phyloP scores from a whole-genome alignment of 2,329 filamentous ascomycete genomes.

The Colletotrichum zoysiae region DNA sequence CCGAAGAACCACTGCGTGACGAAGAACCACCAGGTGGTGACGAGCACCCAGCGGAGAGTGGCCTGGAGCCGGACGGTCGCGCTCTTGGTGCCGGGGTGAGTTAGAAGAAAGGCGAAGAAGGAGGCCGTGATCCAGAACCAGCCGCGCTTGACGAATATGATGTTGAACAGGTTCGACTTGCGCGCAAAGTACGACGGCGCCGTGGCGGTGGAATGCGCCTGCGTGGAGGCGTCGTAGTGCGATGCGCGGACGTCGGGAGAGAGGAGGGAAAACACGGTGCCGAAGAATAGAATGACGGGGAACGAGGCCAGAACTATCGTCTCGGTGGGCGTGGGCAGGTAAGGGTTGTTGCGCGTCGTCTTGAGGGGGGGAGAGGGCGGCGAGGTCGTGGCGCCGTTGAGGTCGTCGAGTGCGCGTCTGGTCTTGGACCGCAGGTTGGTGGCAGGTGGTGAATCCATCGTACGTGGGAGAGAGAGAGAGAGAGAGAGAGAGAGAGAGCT shows the following conservation, averaged over 20 bases:
- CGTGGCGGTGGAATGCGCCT: constrained; percentile 71
- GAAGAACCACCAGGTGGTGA: constrained; percentile 84
- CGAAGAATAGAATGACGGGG: constrained; percentile 82
- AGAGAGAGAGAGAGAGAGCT: not conserved
- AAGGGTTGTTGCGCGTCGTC: constrained; percentile 63
- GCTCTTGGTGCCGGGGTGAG: constrained; percentile 70
- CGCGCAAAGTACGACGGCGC: constrained; percentile 91
- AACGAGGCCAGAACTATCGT: constrained; percentile 75
- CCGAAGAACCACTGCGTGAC: constrained; percentile 99
- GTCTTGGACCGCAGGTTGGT: constrained; percentile 41
- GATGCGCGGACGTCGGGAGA: constrained; percentile 77
- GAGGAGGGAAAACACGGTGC: constrained; percentile 82
- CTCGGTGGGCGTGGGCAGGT: constrained; percentile 79
- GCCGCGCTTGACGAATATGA: constrained; percentile 93
- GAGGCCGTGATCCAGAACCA: constrained; percentile 91
- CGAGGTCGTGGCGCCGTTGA: constrained; percentile 32
- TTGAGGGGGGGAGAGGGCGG: constrained; percentile 28
- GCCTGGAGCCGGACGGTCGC: constrained; percentile 63
- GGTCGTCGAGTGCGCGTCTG: constrained; percentile 40
- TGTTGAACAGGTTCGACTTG: constrained; percentile 93
- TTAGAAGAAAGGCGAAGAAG: constrained; percentile 77
- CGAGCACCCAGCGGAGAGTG: constrained; percentile 74
- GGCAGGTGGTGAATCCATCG: constrained; percentile 41
- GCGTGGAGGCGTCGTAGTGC: constrained; percentile 71
- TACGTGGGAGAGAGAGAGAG: not conserved